Base-by-base conservation (phyloP, 2,329 filamentous ascomycete species). In the Cercospora sojina region DNA sequence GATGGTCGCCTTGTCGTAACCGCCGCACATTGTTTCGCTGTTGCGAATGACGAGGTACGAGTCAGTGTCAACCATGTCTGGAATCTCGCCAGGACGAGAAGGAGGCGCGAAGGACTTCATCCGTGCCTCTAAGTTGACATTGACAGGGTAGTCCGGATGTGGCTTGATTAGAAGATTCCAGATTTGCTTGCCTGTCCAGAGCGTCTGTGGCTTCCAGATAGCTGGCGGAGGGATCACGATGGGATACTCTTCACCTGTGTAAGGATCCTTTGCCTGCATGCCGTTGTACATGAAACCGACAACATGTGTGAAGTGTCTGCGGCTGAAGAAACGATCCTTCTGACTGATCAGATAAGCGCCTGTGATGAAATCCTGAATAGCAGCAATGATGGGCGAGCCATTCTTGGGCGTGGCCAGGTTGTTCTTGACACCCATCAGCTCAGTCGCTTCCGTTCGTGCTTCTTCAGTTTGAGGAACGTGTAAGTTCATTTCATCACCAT, bases 301-400 rank as follows among this genome's bases (percentile, higher is more conserved):
- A 49, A 97, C 87, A 72, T 96, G 93, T 2, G 91, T 90, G 75
- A 99, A 99, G 0, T 91, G 89, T 73, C 90, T 90, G 61, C 94
- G 88, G 74, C 96, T 92, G 75, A 91, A 97, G 79, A 99, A 98
- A 64, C 89, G 87, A 77, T 98, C 94, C 77, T 98, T 98, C 79
- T 89, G 91, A 73, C 92, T 97, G 27, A 98, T 83, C 3, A 98
- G 82, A 76, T 93, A 99, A 0, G 95, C 91, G 3, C 93, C 93
- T 27, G 94, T 98, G 74, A 99, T 98, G 81, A 99, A 99, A 84
- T 99, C 95, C 76, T 99, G 95, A 31, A 96, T 99, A n/a, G 95
- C 94, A 18, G 93, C 93, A 81, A 99, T 98, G 74, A 99, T 96
- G 1, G 95, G 95, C 73, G 97, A 94, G 76, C 95, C 95, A 80